A percentile compares a stretch with the other conserved stretches of the same genome.
Conservation (phyloP, 2,329 filamentous ascomycete genomes). For the Neobulgaria alba region DNA sequence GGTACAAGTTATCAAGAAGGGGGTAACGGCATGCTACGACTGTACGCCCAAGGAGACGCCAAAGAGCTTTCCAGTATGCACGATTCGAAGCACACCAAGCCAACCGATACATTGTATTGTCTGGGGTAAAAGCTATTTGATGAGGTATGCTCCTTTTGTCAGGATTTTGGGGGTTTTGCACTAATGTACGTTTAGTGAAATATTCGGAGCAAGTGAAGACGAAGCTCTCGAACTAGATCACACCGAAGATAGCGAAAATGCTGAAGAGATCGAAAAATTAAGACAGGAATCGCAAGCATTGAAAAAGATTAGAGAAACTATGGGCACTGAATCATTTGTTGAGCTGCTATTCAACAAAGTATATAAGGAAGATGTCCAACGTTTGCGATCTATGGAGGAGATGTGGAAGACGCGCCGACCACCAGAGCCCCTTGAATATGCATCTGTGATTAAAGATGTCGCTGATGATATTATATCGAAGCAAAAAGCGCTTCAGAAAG, state of each 20-base stretch:
- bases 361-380: constrained; percentile 74
- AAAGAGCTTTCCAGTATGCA: constrained; percentile 93
- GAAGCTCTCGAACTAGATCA: constrained; percentile 72
- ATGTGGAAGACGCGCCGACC: constrained; percentile 86
- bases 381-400: constrained; percentile 78
- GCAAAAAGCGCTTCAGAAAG: constrained; percentile 50
- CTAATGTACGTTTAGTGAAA: constrained; percentile 46
- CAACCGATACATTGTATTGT: constrained; percentile 98
- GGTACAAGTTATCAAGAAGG: constrained; percentile 92
- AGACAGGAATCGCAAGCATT: constrained; percentile 76
- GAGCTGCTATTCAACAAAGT: constrained; percentile 87
- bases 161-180: not conserved
- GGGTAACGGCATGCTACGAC: constrained; percentile 90
- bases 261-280: constrained; percentile 79
- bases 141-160: constrained; percentile 55
- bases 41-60: constrained; percentile 84
- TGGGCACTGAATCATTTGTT: constrained; percentile 70
- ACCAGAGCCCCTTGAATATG: constrained; percentile 66
- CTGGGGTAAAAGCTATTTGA: constrained; percentile 93
- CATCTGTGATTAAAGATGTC: constrained; percentile 46
- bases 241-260: constrained; percentile 72
- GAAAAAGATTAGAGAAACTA: constrained; percentile 70
- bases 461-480: constrained; percentile 37
- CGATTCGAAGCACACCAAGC: constrained; percentile 89
- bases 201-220: constrained; percentile 88